These are phyloP conservation scores for Syzygium syzygioides DNA, from an alignment of 441 rosid species.

Conservation along the genomic window DNA sequence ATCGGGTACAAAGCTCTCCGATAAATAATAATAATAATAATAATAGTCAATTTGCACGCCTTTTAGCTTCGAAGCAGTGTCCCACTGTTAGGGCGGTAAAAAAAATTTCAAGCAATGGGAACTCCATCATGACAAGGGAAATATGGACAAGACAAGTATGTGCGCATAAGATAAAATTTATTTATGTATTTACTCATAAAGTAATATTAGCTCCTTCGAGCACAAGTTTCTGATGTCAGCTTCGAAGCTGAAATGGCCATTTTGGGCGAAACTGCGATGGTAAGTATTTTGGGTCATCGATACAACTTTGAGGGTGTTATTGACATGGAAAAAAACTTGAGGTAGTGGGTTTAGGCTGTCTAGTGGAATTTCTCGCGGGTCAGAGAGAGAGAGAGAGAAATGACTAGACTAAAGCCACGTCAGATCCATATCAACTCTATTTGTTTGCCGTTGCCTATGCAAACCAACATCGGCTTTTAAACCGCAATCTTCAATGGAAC, in stretches of 20 bases:
- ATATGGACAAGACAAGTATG: neutral
- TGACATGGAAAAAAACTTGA: neutral
- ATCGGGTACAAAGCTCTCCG: neutral
- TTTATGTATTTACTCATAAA: too few relatives aligned
- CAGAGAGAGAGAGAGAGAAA: accelerated
- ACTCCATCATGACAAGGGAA: neutral
- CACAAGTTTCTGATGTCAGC: neutral
- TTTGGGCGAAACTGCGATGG: neutral
- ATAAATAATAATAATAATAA: neutral
- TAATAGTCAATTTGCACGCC: neutral
- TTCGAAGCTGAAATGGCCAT: neutral
- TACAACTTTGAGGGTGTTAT: neutral
- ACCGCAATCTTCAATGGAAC: too few relatives aligned
- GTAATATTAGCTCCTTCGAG: neutral
- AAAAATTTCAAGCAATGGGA: neutral
- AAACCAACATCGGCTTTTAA: too few relatives aligned
- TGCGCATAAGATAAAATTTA: neutral
- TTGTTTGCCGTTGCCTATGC: neutral
- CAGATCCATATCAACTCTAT: neutral
- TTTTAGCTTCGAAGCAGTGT: neutral
- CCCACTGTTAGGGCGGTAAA: neutral
- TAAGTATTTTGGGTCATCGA: neutral
- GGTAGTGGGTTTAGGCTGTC: neutral
- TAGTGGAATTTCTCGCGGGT: neutral
- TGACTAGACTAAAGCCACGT: neutral